Evolutionary conservation across 2,329 filamentous ascomycete species (phyloP), one percentile per base, ranked within the genome.

Genomic region (Aureobasidium mangrovei): DNA sequence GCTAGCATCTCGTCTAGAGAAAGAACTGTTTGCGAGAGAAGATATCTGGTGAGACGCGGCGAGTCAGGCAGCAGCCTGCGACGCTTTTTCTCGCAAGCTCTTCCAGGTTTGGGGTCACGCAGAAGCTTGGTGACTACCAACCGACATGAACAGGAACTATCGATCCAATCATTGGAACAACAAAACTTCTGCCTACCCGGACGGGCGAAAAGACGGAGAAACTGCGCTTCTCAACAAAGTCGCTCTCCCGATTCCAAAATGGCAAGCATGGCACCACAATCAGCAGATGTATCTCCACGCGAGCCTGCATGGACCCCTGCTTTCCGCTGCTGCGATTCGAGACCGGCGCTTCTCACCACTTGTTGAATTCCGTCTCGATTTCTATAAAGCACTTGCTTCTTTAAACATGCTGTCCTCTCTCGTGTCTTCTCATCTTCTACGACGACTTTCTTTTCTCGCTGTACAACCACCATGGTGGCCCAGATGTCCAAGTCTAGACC

Each of bases 251-350:
- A 6, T 4, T 51, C 18, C 47, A 9, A 51, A 33, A n/a, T 41
- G 47, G 38, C 33, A 29, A 33, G 38, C 29, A 31, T 45, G 29
- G 42, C 42, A 45, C 42, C 42, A 45, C 47, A 28, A 33, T 51
- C 47, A 41, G 27, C 47, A 41, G 47, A 51, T 51, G 35, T 49
- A 24, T 51, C 47, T 51, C 47, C 47, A 51, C 47, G 29, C 47
- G 7, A 18, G n/a, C 29, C 36, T 32, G 47, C 47, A 51, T 51
- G 29, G 28, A 49, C 28, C 28, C 6, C 24, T 38, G 18, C 18
- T 18, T 18, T 18, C 18, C 18, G 18, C 18, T 18, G 10, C 18
- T 38, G 24, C 28, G 28, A 12, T 18, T 29, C 44, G 18, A 12
- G 7, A 18, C 12, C 12, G 12, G 12, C 38, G 26, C 6, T 4